phyloP scores from a whole-genome alignment of 164 flowering plant species.

The Liquidambar formosana region DNA sequence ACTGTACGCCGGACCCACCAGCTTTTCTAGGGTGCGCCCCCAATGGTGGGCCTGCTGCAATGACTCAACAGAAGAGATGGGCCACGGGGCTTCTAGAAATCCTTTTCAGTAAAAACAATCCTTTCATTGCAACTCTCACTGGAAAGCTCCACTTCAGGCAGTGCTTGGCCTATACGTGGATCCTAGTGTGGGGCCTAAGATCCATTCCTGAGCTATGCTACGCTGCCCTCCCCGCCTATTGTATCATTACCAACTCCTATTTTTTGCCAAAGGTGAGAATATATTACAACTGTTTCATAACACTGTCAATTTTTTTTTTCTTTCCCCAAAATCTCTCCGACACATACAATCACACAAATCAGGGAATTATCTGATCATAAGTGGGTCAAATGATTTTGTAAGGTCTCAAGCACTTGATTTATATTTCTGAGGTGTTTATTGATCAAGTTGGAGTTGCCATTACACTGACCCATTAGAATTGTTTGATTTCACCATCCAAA shows the following conservation, averaged over 20 bases:
- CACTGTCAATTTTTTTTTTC: too few relatives aligned
- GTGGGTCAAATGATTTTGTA: too few relatives aligned
- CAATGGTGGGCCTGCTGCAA: constrained; percentile 21
- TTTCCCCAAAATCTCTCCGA: too few relatives aligned
- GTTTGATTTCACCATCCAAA: too few relatives aligned
- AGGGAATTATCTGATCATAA: too few relatives aligned
- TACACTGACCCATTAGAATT: too few relatives aligned
- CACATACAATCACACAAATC: too few relatives aligned
- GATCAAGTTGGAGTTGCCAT: too few relatives aligned
- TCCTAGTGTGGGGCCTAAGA: constrained; percentile 31
- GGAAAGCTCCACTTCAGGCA: constrained; percentile 46
- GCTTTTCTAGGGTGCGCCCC: constrained; percentile 65
- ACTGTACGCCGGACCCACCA: constrained; percentile 32
- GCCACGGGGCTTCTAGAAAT: constrained; percentile 56
- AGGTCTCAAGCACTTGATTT: too few relatives aligned
- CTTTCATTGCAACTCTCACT: constrained; percentile 25
- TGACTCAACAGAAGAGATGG: constrained; percentile 63
- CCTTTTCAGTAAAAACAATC: constrained; percentile 34
- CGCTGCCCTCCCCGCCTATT: constrained; percentile 49
- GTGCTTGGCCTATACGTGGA: constrained; percentile 30
- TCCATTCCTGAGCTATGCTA: constrained; percentile 57
- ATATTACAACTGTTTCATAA: background rate
- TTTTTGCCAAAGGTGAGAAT: constrained; percentile 55
- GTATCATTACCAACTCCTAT: constrained; percentile 43
- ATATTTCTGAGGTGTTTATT: too few relatives aligned